Conservation (phyloP, 331 rosid genomes). For the Erythrophleum ivorense region DNA sequence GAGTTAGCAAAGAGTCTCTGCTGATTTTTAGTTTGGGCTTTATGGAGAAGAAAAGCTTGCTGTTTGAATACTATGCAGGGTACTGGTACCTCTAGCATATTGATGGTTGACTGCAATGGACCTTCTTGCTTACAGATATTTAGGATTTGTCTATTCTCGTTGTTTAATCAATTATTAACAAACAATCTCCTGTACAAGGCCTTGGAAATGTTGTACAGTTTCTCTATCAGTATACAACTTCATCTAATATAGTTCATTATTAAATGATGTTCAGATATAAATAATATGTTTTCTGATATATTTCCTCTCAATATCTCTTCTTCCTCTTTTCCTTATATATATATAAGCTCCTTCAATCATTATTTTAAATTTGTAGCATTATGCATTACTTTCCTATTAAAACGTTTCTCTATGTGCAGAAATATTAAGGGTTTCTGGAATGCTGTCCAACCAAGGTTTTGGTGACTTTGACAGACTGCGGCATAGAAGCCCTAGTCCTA, state of each 20-base stretch:
- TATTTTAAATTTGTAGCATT: background rate
- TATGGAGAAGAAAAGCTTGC: background rate
- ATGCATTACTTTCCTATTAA: constrained; percentile 41
- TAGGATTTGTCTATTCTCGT: background rate
- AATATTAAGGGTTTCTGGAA: constrained; percentile 90
- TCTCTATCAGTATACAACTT: background rate
- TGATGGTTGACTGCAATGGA: constrained; percentile 1
- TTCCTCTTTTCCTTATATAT: background rate
- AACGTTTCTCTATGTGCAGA: constrained; percentile 64
- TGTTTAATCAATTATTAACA: background rate
- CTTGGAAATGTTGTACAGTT: background rate
- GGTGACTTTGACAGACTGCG: constrained; percentile 94
- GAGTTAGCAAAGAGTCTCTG: background rate
- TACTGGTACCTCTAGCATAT: constrained; percentile 6
- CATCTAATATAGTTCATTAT: background rate
- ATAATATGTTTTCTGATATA: background rate
- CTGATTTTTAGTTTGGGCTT: background rate
- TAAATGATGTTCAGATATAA: constrained; percentile 15
- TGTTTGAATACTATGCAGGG: background rate
- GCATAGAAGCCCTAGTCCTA: constrained; percentile 99
- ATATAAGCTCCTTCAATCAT: background rate
- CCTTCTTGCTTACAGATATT: background rate
- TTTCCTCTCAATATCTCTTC: background rate
- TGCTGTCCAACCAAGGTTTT: constrained; percentile 98
- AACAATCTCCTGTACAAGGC: background rate